Base-by-base conservation (phyloP, 179 eudicot genomes). In the Gypsophila paniculata region DNA sequence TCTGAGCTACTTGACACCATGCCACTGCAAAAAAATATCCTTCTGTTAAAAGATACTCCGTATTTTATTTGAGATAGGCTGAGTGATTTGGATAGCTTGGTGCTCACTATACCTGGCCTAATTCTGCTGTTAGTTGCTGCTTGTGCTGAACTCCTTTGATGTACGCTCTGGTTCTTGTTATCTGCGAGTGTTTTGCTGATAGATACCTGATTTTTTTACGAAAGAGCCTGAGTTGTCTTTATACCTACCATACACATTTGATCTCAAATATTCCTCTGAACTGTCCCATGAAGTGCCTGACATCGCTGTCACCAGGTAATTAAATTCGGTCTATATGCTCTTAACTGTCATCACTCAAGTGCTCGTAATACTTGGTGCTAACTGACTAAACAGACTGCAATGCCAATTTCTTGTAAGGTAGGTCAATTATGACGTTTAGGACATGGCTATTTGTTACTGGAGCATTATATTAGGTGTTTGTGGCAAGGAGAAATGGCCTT, bases 371-470 rank as follows among this genome's bases (percentile, higher is more conserved):
- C 36, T 58, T 22, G 62, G 34, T 57, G 61, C 26, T 57, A 29
- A 29, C 34, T 29, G 34, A 29, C 34, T 29, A 18, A 54, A 21
- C 61, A 57, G 29, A 21, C 61, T 3, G 29, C 22, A 13, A 46
- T 10, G 15, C 14, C 15, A 12, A 4, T 4, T 46, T 46, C 52
- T 46, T 46, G 14, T 46, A 46, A 46, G 52, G 15, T 46, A 46
- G 52, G 62, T 58, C 62, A 58, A 11, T 58, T 58, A 58, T 58
- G 36, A 58, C 17, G 34, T 58, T 26, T 26, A 58, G 62, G 21
- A 23, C 60, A 18, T 54, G 18, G 59, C 22, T 54, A 21, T 54
- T 55, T 55, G 60, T 21, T 25, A 55, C n/a, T 13, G 60, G 60
- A 55, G 11, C 9, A 21, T 55, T 22, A 10, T 4, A 55, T 23